phyloP scores from a whole-genome alignment of 1,139 yeast genomes.

The Citeromyces hawaiiensis region DNA sequence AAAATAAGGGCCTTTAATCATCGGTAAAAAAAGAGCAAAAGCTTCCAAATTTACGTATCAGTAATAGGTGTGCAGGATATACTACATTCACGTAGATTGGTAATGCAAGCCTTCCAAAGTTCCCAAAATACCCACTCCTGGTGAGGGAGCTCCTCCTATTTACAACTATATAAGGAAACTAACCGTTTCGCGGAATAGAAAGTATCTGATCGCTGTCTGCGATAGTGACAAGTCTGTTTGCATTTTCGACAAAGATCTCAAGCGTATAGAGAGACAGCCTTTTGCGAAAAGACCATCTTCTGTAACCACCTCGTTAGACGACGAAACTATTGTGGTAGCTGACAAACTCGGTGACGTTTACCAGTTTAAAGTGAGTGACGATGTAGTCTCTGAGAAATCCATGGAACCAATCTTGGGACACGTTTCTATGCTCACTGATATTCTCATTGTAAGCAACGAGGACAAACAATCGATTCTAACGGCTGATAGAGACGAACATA shows the following conservation, averaged over 20 bases:
- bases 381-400: constrained; percentile 31
- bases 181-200: constrained; percentile 36
- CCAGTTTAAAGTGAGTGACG: constrained; percentile 18
- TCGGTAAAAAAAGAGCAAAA: too few relatives aligned
- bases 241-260: constrained; percentile 30
- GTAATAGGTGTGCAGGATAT: too few relatives aligned
- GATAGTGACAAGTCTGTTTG: constrained; percentile 76
- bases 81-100: too few relatives aligned
- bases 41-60: too few relatives aligned
- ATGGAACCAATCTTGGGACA: constrained; percentile 81
- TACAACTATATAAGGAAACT: constrained; percentile 56
- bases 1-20: too few relatives aligned
- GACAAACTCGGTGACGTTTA: constrained; percentile 98
- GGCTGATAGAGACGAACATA: constrained; percentile 94
- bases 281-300: constrained; percentile 89
- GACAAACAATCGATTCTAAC: constrained; percentile 52
- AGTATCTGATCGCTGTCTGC: constrained; percentile 52
- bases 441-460: constrained; percentile 25
- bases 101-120: constrained; percentile 6
- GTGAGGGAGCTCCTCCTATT: constrained; percentile 54
- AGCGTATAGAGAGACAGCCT: constrained; percentile 53
- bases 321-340: constrained; percentile 50
- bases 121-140: constrained; percentile 33
- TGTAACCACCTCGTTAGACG: constrained; percentile 43
- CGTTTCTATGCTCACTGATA: constrained; percentile 84